Evolutionary conservation across 306 rosid genomes (phyloP), one percentile per base, ranked within the genome.

Genomic region (Cercis canadensis): DNA sequence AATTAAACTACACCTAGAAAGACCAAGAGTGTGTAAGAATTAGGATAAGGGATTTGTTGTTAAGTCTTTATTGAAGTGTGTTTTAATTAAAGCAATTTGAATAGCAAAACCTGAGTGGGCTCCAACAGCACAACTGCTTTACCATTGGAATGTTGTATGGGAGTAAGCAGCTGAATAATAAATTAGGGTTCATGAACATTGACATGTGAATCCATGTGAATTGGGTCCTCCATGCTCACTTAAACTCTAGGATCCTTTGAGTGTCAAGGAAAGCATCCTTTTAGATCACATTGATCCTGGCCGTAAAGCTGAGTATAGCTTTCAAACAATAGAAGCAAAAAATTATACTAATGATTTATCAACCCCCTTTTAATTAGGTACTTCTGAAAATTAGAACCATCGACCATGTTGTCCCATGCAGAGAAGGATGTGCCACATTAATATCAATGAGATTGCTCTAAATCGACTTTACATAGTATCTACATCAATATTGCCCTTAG

Each of bases 121-220:
- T 67, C 84, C 84, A n/a, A 56, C 12, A 43, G 15, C 66, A 79
- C 55, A 49, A 52, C 70, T 83, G 73, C 85, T 84, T 82, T 77
- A 34, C 69, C 29, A 15, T 65, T 49, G 78, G 72, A 75, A 82
- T 70, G 85, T 62, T 29, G 59, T 8, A 7, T 39, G 49, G 54
- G 71, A 74, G 57, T 46, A 57, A 61, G 47, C 50, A 41, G 63
- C 59, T 69, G 24, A 75, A 57, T 62, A 76, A 74, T 41, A 65
- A 73, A 78, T 81, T 79, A 67, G 65, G 71, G 78, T 62, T 77
- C 19, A 13, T 59, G 67, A 69, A 69, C 87, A 79, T 18, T n/a
- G 79, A 55, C 88, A 89, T 54, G 88, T 89, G 89, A 84, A 76
- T 63, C 83, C 89, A 80, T 76, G 87, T 80, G 90, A 87, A 83